phyloP scores from a whole-genome alignment of 306 rosid genomes.

The Oxytropis ochrocephala region DNA sequence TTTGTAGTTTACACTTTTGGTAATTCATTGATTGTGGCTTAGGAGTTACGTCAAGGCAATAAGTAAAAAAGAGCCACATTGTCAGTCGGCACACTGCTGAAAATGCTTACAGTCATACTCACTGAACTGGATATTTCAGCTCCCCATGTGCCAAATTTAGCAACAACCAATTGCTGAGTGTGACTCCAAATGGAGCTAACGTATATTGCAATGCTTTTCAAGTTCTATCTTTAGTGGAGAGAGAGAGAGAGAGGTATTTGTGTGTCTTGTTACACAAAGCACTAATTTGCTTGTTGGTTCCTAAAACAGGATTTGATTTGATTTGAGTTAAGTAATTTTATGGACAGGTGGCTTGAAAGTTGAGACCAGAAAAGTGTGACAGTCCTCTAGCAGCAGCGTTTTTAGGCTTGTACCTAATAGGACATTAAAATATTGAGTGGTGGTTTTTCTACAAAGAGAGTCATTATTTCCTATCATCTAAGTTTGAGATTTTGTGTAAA shows the following conservation, averaged over 20 bases:
- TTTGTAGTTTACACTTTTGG: conserved; percentile 14
- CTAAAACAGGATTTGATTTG: not conserved
- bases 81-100: conserved; percentile 13
- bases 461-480: not conserved
- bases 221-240: not conserved
- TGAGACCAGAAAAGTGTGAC: conserved; percentile 3
- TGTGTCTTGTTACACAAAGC: too few relatives aligned
- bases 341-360: not conserved
- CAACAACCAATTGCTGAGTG: not conserved
- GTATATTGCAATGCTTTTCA: conserved; percentile 25
- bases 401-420: not conserved
- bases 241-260: not conserved
- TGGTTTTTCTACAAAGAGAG: conserved; percentile 5
- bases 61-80: conserved; percentile 20
- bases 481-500: not conserved
- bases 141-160: conserved; percentile 21
- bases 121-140: conserved; percentile 10
- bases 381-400: conserved; percentile 22
- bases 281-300: not conserved
- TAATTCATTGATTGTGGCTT: conserved; percentile 49
- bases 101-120: not conserved
- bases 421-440: not conserved
- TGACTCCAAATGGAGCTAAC: conserved; percentile 20
- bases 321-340: too few relatives aligned
- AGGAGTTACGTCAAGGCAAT: conserved; percentile 44